Evolutionary conservation across 805 yeast genomes (phyloP).

Genomic region (Candida khao-thaluensis): DNA sequence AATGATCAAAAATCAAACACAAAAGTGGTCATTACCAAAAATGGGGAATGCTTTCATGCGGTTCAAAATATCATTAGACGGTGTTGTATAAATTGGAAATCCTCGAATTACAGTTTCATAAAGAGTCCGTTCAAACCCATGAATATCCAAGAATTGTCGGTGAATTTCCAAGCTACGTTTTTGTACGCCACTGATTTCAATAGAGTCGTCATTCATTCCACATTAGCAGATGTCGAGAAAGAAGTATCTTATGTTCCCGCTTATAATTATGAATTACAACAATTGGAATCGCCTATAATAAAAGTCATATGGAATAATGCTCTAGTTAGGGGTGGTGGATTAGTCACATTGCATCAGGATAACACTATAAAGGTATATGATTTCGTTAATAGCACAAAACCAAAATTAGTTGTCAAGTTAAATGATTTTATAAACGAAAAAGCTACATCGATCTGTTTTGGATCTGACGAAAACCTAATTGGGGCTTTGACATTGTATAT

Average conservation of each 20-base stretch:
- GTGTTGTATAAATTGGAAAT: slow-evolving; percentile 22
- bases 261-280: slow-evolving; percentile 17
- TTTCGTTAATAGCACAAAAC: neutral
- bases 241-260: neutral
- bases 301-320: slow-evolving; percentile 29
- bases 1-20: neutral
- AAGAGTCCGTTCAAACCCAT: slow-evolving; percentile 13
- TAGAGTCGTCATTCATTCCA: slow-evolving; percentile 11
- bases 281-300: slow-evolving; percentile 16
- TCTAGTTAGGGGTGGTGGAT: slow-evolving; percentile 19
- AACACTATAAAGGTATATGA: slow-evolving; percentile 17
- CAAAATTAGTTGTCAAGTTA: slow-evolving; percentile 4
- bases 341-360: slow-evolving; percentile 25
- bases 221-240: neutral
- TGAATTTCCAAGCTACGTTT: slow-evolving; percentile 42
- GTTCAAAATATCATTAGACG: slow-evolving; percentile 31
- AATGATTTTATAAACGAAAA: slow-evolving; percentile 10
- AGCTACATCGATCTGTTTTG: slow-evolving; percentile 29
- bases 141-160: slow-evolving; percentile 29
- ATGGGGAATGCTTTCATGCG: slow-evolving; percentile 32
- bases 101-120: slow-evolving; percentile 21
- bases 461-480: slow-evolving; percentile 21
- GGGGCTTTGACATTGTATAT: slow-evolving; percentile 33
- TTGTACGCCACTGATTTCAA: slow-evolving; percentile 25
- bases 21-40: slow-evolving; percentile 14